These are phyloP conservation scores for Escovopsis weberi DNA, from an alignment of 2,329 filamentous ascomycete species.

Conservation along the genomic window DNA sequence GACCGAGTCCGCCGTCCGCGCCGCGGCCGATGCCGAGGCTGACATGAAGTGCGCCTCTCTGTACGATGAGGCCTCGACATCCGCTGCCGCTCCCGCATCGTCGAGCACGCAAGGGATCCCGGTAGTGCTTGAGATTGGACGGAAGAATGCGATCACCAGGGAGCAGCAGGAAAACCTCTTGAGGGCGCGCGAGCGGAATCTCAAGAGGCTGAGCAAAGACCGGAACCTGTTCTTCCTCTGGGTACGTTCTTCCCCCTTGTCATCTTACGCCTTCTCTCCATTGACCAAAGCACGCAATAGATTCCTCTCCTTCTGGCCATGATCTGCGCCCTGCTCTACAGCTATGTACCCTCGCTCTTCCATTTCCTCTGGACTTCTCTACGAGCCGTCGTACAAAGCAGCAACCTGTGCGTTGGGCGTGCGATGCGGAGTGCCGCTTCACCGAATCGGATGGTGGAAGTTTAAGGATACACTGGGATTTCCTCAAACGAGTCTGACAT, in stretches of 20 bases:
- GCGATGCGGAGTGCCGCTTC: conserved; percentile 9
- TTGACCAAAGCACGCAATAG: conserved; percentile 15
- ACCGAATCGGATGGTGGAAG: conserved; percentile 14
- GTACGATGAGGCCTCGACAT: conserved; percentile 29
- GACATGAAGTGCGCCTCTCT: conserved; percentile 41
- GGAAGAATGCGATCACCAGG: conserved; percentile 48
- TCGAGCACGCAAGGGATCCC: conserved; percentile 21
- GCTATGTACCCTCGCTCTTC: conserved; percentile 34
- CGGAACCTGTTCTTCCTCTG: conserved; percentile 55
- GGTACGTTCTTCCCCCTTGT: conserved; percentile 28
- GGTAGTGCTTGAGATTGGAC: conserved; percentile 41
- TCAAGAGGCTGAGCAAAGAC: conserved; percentile 49
- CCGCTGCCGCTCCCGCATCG: neutral
- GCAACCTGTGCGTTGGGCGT: conserved; percentile 10
- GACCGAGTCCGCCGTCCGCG: conserved; percentile 40
- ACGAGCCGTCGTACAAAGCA: conserved; percentile 17
- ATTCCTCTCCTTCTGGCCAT: conserved; percentile 36
- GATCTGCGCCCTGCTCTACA: conserved; percentile 35
- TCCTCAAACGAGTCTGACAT: conserved; percentile 4
- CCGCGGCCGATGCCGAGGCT: conserved; percentile 42
- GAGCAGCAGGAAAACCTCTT: conserved; percentile 51
- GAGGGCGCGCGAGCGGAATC: conserved; percentile 43
- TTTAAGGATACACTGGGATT: conserved; percentile 9
- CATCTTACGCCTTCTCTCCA: neutral
- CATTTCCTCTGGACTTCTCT: conserved; percentile 19